A percentile compares a stretch with the other conserved stretches of the same genome.
Conservation (phyloP, 805 yeast genomes). For the Scheffersomyces stipitis region DNA sequence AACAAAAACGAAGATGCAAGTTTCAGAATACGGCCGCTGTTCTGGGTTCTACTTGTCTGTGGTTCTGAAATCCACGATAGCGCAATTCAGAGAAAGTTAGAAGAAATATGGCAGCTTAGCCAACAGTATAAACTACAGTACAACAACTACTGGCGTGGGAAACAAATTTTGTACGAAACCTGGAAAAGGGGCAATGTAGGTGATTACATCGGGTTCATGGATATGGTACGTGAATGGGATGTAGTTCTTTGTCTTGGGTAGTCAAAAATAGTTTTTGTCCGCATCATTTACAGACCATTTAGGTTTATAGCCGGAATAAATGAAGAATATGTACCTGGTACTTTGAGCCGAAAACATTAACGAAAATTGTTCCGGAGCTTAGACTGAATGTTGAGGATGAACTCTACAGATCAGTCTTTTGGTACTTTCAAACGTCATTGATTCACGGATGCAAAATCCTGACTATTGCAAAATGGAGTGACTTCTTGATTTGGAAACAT, state of each 20-base stretch:
- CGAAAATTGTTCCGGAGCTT: too few species aligned
- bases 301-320: too few species aligned
- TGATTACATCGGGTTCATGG: slow-evolving; percentile 48
- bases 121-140: slow-evolving; percentile 17
- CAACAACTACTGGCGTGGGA: slow-evolving; percentile 52
- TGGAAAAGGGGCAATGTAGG: slow-evolving; percentile 45
- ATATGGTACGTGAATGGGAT: slow-evolving; percentile 56
- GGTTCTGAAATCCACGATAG: slow-evolving; percentile 34
- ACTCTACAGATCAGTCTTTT: too few species aligned
- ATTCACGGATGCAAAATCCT: too few species aligned
- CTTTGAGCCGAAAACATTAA: too few species aligned
- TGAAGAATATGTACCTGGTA: too few species aligned
- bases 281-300: too few species aligned
- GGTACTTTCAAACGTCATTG: too few species aligned
- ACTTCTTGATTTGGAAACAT: too few species aligned
- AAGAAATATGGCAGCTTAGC: slow-evolving; percentile 30
- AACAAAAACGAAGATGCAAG: background rate
- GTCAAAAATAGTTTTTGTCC: too few species aligned
- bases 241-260: slow-evolving; percentile 36
- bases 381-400: too few species aligned
- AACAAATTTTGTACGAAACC: slow-evolving; percentile 52
- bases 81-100: slow-evolving; percentile 31
- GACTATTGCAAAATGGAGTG: too few species aligned
- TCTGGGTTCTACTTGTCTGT: slow-evolving; percentile 50
- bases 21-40: slow-evolving; percentile 38